These are phyloP conservation scores for Eruca vesicaria DNA, from an alignment of 441 rosid genomes.

Conservation along the genomic window DNA sequence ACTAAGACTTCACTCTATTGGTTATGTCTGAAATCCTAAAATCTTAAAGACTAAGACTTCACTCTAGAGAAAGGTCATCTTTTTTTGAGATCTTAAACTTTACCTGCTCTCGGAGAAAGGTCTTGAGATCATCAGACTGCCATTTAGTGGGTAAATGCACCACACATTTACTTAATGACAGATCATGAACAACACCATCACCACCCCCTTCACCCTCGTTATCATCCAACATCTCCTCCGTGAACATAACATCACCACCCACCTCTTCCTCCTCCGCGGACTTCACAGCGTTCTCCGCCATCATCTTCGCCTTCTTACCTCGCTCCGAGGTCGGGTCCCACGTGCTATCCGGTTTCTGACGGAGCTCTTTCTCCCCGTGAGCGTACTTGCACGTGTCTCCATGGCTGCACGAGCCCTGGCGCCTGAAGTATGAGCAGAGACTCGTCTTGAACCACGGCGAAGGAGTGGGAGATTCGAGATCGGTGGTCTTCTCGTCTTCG, in stretches of 20 bases:
- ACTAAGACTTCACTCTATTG: background rate
- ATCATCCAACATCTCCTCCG: constrained; percentile 55
- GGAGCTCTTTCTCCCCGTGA: constrained; percentile 89
- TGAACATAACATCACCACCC: constrained; percentile 50
- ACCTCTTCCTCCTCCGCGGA: constrained; percentile 33
- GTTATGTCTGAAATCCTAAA: background rate
- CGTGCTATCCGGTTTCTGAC: constrained; percentile 67
- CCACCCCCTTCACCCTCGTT: constrained; percentile 44
- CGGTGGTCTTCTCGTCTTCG: constrained; percentile 1
- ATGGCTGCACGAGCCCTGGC: constrained; percentile 65
- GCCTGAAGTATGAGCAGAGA: constrained; percentile 85
- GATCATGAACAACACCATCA: constrained; percentile 32
- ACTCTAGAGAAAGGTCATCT: background rate
- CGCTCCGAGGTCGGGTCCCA: constrained; percentile 97
- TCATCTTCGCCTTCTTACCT: constrained; percentile 56
- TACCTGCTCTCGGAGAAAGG: constrained; percentile 66
- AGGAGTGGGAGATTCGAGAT: constrained; percentile 16
- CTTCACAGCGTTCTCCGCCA: constrained; percentile 38
- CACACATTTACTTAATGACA: constrained; percentile 66
- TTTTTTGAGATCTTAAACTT: constrained; percentile 17
- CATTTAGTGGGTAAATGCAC: constrained; percentile 78
- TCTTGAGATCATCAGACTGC: constrained; percentile 57
- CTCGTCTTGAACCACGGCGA: constrained; percentile 64
- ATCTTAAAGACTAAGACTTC: background rate
- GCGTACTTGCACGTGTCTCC: constrained; percentile 78